Base-by-base conservation (phyloP, 1,139 yeast species). In the Suhomyces panamericanus region DNA sequence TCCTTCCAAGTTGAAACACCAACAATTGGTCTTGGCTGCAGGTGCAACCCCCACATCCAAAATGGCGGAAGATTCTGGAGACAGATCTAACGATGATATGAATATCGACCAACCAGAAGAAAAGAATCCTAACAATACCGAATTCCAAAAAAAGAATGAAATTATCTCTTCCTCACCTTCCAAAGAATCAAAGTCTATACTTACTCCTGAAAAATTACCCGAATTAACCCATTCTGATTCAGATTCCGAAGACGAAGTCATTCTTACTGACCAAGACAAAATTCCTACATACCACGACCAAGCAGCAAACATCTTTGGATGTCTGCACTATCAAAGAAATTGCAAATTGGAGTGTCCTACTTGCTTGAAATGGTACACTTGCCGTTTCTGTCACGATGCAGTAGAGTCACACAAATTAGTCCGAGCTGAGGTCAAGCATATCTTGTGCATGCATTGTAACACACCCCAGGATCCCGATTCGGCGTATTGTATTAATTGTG, bases 381-480 rank as follows among this genome's bases (percentile, higher is more conserved):
- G 98, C 63, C 77, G 96, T 13, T 80, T 87, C 55, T 90, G 98
- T 59, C 97, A 90, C 63, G 96, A 90, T 64, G 79, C 72, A 15
- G 75, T 60, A 22, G 68, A 73, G 24, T 66, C 62, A 27, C 98
- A 90, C 62, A 77, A 75, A 50, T 69, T 90, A 53, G 70, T 76
- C n/a, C 71, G 96, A 38, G 72, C 75, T 30, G 76, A 77, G 35
- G 87, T 89, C 4, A 73, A 73, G 48, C 85, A 83, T 58, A 77
- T 91, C 52, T 70, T 89, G 53, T 91, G 98, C 63, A 85, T 88
- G 95, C 63, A 69, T 50, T 91, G 98, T 58, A 75, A 73, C 39
- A 77, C 83, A 2, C 85, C 91, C 2, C 97, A 91, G 62, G 71
- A 74, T 8, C 95, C 96, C 0, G 77, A 78, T 5, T 60, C 67